Evolutionary conservation across 1,139 yeast genomes (phyloP), one percentile per base, ranked within the genome.

Genomic region (Debaryomyces sp.): DNA sequence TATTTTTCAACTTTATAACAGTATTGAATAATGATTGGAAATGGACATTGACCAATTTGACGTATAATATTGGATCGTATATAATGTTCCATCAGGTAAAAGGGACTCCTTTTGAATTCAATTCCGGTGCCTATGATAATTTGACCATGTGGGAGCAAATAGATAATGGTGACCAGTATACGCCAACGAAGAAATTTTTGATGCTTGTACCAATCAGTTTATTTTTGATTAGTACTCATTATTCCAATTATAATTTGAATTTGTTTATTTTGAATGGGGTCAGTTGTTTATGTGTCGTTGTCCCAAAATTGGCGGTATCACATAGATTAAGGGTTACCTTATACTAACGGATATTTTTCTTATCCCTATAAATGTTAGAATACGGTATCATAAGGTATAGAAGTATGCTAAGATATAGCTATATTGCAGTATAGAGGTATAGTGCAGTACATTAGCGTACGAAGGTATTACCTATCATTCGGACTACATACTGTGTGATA

Each of bases 71-170:
- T 55, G 98, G 98, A 3, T 87, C 96, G 2, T 92, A 91, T 64
- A 83, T 94, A 56, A 94, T 94, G 98, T 94, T 94, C 67, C 99
- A 94, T 68, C 88, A 89, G 66, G 90, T 94, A 44, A 94, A 92
- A 62, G 99, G 99, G 30, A 90, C 96, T 2, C 99, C 99, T 1
- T 94, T 94, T 67, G 99, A 94, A 59, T 91, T 92, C 73, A 94
- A 92, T 65, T 87, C 90, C 35, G 99, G 99, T 39, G 98, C 98
- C 0, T 94, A 88, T 68, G 99, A 94, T 66, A 87, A 90, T 63
- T 78, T 94, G 60, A 94, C 97, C 26, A 89, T 94, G 97, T 94
- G 99, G 99, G 99, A 94, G 69, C 99, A 94, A 70, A 87, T 94
- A 55, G 97, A 94, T 68, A 87, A 92, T 61, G 99, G 98, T 52